phyloP scores from a whole-genome alignment of 2,329 filamentous ascomycete genomes.

The Didymella pomorum region DNA sequence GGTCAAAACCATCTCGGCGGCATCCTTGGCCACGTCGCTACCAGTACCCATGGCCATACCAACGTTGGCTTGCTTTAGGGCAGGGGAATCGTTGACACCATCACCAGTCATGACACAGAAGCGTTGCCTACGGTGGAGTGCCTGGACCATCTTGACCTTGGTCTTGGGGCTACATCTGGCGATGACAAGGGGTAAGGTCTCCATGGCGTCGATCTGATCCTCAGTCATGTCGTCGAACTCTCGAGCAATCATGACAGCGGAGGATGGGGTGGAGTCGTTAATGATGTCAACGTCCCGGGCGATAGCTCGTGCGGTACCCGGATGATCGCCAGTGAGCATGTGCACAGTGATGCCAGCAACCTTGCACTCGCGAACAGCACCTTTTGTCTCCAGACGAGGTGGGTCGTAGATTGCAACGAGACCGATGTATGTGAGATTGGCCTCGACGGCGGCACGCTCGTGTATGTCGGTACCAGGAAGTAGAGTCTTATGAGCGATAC shows the following conservation, averaged over 20 bases:
- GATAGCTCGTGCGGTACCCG: constrained; percentile 57
- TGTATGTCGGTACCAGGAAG: constrained; percentile 38
- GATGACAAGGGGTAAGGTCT: constrained; percentile 54
- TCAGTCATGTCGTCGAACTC: constrained; percentile 56
- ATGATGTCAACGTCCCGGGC: constrained; percentile 58
- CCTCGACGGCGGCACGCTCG: constrained; percentile 69
- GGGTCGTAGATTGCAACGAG: constrained; percentile 87
- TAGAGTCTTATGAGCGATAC: constrained; percentile 48
- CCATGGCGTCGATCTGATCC: constrained; percentile 53
- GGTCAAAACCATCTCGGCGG: constrained; percentile 52
- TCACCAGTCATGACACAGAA: constrained; percentile 57
- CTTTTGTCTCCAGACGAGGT: constrained; percentile 79
- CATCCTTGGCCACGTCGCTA: constrained; percentile 53
- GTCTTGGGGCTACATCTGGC: constrained; percentile 57
- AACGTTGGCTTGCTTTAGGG: constrained; percentile 53
- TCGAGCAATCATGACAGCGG: constrained; percentile 54
- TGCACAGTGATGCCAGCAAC: constrained; percentile 59
- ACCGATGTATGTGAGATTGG: constrained; percentile 76
- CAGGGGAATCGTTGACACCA: constrained; percentile 53
- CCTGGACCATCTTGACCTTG: constrained; percentile 59
- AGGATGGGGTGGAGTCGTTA: constrained; percentile 34
- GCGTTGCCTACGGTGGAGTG: constrained; percentile 48
- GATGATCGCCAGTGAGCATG: constrained; percentile 60
- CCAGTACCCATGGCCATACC: constrained; percentile 55
- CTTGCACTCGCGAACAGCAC: constrained; percentile 56